Percentiles rank a stretch among this genome's conserved stretches.
phyloP scores from a whole-genome alignment of 495 filamentous ascomycete genomes.

The Neurospora sp. region DNA sequence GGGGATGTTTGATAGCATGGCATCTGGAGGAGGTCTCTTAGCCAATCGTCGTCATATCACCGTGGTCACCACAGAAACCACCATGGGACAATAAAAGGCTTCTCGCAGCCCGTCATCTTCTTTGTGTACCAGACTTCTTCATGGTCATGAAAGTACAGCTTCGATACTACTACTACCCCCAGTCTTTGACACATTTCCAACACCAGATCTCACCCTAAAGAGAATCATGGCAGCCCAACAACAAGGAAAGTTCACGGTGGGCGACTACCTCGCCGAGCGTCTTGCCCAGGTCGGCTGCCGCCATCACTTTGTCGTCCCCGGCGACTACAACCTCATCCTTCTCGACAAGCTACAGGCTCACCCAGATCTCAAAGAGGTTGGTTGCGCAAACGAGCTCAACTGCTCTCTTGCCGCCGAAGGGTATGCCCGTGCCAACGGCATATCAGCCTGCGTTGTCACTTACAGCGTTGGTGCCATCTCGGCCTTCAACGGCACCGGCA shows the following conservation, averaged over 20 bases:
- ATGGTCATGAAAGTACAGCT: neutral
- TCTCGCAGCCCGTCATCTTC: neutral
- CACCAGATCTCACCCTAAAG: neutral
- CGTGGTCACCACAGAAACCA: neutral
- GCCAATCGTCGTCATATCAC: neutral
- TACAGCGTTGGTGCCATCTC: slow-evolving; percentile 70
- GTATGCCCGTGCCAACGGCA: slow-evolving; percentile 61
- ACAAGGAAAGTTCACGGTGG: slow-evolving; percentile 20
- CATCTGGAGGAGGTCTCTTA: neutral
- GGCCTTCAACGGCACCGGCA: slow-evolving; percentile 58
- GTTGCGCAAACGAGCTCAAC: slow-evolving; percentile 70
- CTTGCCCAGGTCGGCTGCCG: slow-evolving; percentile 55
- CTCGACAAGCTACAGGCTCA: slow-evolving; percentile 53
- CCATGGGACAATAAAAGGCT: neutral
- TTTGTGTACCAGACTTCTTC: neutral
- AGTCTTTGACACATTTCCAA: neutral
- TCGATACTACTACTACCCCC: neutral
- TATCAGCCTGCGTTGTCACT: slow-evolving; percentile 60
- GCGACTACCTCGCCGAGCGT: slow-evolving; percentile 58
- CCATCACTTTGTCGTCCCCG: slow-evolving; percentile 55
- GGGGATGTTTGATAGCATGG: neutral
- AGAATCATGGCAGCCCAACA: neutral
- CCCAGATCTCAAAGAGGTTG: slow-evolving; percentile 51
- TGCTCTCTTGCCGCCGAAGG: slow-evolving; percentile 68
- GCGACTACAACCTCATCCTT: slow-evolving; percentile 60